Evolutionary conservation across 2,329 filamentous ascomycete genomes (phyloP), one percentile per base, ranked within the genome.

Genomic region (Fusarium drepaniforme): DNA sequence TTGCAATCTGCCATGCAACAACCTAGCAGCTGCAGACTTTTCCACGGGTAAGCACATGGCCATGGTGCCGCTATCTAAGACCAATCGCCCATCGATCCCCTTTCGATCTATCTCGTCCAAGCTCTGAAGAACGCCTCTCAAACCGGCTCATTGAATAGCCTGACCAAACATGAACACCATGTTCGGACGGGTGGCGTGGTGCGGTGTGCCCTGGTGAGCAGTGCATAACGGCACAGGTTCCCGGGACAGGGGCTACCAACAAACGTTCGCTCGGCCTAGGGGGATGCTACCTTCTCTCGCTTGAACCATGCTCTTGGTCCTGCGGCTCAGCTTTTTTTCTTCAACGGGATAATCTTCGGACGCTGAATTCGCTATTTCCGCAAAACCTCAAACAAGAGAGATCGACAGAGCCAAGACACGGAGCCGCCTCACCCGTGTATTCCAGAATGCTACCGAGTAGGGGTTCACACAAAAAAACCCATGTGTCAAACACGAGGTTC

Each of bases 371-470:
- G 37, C 35, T 44, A 44, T 44, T 61, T 61, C 58, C 37, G 58
- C 58, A 61, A 30, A 30, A 30, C 25, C 25, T 61, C 58, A 61
- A 61, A 33, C 38, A 38, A 44, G 40, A 21, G 40, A 25, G 60
- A 63, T 63, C 60, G 49, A 30, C 60, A 63, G 18, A 44, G 40
- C 38, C 38, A 30, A 30, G 59, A 33, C 18, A 25, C 44, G 60
- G 60, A 63, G 15, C 60, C 60, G 30, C 33, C 60, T 63, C 60
- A 37, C 33, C 60, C 60, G 60, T 49, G 25, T 37, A 18, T 63
- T 51, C 59, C n/a, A 49, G 42, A 35, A 51, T 18, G 18, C 60
- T 21, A 51, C 30, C 30, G 4, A 6, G 21, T 51, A 51, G 30
- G 60, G 60, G 44, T 30, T 23, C 11, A 49, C 44, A 9, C 13